Base-by-base conservation (phyloP, 306 rosid genomes). In the Vigna nakashimae region DNA sequence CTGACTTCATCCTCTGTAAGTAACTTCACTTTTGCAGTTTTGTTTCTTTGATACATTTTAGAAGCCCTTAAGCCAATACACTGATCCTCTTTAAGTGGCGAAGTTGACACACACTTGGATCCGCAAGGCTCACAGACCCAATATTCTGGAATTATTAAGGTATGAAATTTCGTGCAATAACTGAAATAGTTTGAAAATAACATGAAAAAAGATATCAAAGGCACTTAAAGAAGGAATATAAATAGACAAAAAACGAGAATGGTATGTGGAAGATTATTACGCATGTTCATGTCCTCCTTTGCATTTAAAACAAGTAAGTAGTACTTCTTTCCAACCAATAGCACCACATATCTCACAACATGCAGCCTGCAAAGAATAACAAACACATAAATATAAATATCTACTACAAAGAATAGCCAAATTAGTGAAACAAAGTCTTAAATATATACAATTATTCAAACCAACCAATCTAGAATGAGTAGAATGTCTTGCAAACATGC, bases 101-200 rank as follows among this genome's bases (percentile, higher is more conserved):
- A 69, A 53, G 38, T 68, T 14, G n/a, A 9, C 51, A 32, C 77
- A 6, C 34, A 51, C 20, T 48, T 50, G 40, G 69, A 15, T 36
- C 48, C 9, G 69, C 98, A 93, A 26, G 80, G 12, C 36, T 85
- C 89, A 77, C 98, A 93, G 15, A 73, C 7, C 98, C 97, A 93
- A 5, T 62, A 30, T 3, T 77, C 73, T 6, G 87, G 89, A 67
- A 79, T n/a, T 20, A 14, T 73, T 4, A 1, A 1, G 9, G 10
- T 4, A 76, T 4, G 0, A n/a, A 0, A 9, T 63, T 18, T 53
- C 91, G 86, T 90, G 84, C 97, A 93, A 60, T 93, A 93, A 70
- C 98, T 93, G 88, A 75, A 87, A 73, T 34, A n/a, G 64, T 69
- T 77, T 43, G 69, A 30, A 76, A 69, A 74, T 49, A 50, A 28